Evolutionary conservation across 805 yeast species (phyloP), one percentile per base, ranked within the genome.

Genomic region (Metschnikowia chrysomelidarum): DNA sequence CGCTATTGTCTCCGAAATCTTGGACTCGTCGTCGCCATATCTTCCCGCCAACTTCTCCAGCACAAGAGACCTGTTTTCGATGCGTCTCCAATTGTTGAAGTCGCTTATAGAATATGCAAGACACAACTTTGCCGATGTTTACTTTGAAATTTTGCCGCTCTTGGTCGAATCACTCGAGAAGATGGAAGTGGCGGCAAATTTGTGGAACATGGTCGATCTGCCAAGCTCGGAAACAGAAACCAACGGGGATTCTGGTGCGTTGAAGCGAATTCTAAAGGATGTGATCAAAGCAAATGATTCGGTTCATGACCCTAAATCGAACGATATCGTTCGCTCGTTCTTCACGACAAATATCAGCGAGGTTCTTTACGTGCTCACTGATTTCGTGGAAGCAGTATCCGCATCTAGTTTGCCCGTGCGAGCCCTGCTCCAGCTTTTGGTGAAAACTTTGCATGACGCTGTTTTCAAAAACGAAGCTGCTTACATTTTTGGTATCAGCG

Each of bases 1-100:
- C 2, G 49, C 60, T 5, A 72, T 85, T 3, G 60, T 76, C 2
- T 50, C 64, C 10, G 89, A 83, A 41, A 71, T 89, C 7, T 51
- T 83, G 19, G 51, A 59, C 13, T 76, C 87, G 4, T 60, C 62
- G 1, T 78, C 86, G 0, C 59, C 65, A 5, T 81, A 78, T 45
- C 60, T 82, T 13, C 80, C 87, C 3, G 66, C 75, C 3, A 58
- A 70, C 26, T 58, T 73, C 8, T 70, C 79, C 1, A 69, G 80
- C 2, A 47, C 79, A 8, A 65, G 60, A 7, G 73, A 70, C 12
- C 80, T 76, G 38, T 62, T 86, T 23, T 58, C 56, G 4, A 57
- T 71, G 34, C 73, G 94, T 34, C 57, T 67, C 3, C 50, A 59
- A 5, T 66, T 71, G 32, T 61, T 69, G 31, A 58, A 61, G 34